Conservation (phyloP, 495 filamentous ascomycete species). For the Podospora pseudocomata region DNA sequence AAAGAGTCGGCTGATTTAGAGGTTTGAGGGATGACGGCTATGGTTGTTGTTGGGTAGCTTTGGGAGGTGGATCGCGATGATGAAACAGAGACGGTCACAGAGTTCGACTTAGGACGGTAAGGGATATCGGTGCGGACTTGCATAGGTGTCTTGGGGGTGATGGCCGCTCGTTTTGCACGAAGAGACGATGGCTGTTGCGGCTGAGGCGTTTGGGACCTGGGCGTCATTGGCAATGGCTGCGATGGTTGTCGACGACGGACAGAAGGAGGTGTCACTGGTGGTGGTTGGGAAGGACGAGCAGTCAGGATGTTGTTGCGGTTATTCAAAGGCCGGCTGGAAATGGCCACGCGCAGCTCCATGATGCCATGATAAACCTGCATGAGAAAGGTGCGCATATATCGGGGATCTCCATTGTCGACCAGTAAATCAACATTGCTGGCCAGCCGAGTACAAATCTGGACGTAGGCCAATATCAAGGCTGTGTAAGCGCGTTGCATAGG, state of each 20-base stretch:
- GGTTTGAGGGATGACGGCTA: conserved; percentile 36
- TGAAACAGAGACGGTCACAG: conserved; percentile 24
- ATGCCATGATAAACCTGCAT: conserved; percentile 72
- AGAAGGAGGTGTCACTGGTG: conserved; percentile 5
- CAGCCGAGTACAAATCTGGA: conserved; percentile 64
- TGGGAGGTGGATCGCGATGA: conserved; percentile 34
- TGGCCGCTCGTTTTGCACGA: conserved; percentile 4
- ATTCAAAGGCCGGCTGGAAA: conserved; percentile 14
- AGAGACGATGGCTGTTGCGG: neutral
- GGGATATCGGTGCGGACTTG: conserved; percentile 28
- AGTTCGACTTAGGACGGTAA: conserved; percentile 24
- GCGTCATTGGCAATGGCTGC: neutral
- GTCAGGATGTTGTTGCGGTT: neutral
- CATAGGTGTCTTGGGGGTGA: conserved; percentile 18
- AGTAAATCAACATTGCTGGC: conserved; percentile 63
- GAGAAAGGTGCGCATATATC: conserved; percentile 73
- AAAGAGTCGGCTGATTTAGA: conserved; percentile 75
- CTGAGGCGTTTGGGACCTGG: neutral
- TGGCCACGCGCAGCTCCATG: conserved; percentile 60
- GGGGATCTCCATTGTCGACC: conserved; percentile 65
- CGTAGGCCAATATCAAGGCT: conserved; percentile 68
- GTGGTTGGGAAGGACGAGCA: conserved; percentile 6
- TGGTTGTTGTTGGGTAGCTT: conserved; percentile 11
- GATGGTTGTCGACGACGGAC: conserved; percentile 5
- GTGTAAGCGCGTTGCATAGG: conserved; percentile 58